A percentile compares a stretch with the other conserved stretches of the same genome.
These are phyloP conservation scores for Apiospora malaysiana DNA, from an alignment of 2,329 filamentous ascomycete species.

Conservation along the genomic window DNA sequence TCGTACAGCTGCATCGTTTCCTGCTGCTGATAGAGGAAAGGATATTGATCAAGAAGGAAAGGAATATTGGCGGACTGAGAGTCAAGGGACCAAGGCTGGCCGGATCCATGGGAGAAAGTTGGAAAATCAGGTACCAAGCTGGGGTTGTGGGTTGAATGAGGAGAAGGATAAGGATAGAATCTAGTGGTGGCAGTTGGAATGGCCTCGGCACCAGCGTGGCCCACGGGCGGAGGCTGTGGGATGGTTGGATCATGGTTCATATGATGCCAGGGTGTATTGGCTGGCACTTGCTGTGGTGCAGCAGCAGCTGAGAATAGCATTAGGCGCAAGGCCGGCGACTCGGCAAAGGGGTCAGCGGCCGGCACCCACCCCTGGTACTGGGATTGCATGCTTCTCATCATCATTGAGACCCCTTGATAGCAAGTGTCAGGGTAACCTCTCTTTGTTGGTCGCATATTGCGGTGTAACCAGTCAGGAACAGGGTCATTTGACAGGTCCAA, in stretches of 20 bases:
- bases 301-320: not conserved
- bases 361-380: not conserved
- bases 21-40: not conserved
- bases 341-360: not conserved
- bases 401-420: not conserved
- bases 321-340: not conserved
- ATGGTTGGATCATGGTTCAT: not conserved
- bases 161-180: constrained; percentile 1
- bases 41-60: not conserved
- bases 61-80: not conserved
- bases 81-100: not conserved
- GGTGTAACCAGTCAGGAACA: constrained; percentile 2
- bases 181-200: not conserved
- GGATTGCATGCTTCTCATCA: not conserved
- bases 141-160: not conserved
- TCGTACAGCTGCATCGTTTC: not conserved
- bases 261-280: not conserved
- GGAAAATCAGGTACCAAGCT: not conserved
- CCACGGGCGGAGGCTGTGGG: not conserved
- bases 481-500: not conserved
- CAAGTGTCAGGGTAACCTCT: not conserved
- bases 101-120: constrained; percentile 4
- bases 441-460: not conserved
- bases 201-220: not conserved
- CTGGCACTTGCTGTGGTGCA: not conserved